These are phyloP conservation scores for Drosera capensis DNA, from an alignment of 148 eudicot species.

Conservation along the genomic window DNA sequence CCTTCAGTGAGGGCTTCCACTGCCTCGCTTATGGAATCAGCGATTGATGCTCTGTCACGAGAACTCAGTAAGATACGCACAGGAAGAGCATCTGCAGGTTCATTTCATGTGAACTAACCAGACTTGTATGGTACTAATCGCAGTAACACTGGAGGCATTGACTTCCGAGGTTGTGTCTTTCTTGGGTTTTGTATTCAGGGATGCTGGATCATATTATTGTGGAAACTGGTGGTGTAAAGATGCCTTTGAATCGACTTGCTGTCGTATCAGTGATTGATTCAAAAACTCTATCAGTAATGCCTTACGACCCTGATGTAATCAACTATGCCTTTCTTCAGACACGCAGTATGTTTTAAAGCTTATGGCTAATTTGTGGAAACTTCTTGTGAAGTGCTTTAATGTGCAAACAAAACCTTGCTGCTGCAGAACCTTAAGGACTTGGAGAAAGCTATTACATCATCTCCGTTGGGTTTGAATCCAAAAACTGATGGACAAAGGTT, in stretches of 20 bases:
- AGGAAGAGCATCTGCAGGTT: constrained; percentile 86
- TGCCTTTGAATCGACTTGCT: constrained; percentile 59
- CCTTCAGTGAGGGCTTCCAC: constrained; percentile 47
- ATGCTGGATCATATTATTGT: constrained; percentile 94
- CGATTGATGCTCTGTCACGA: constrained; percentile 71
- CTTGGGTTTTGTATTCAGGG: constrained; percentile 28
- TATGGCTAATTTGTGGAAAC: neutral
- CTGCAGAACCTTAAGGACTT: constrained; percentile 67
- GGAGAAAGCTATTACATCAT: constrained; percentile 74
- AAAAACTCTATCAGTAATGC: constrained; percentile 65
- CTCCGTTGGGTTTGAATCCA: constrained; percentile 88
- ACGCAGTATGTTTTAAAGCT: neutral
- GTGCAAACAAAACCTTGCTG: neutral
- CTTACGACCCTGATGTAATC: constrained; percentile 75
- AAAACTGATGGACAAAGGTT: constrained; percentile 50
- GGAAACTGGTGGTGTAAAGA: constrained; percentile 67
- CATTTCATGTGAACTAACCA: neutral
- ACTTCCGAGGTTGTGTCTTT: neutral
- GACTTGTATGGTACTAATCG: neutral
- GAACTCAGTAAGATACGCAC: constrained; percentile 74
- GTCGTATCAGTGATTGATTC: constrained; percentile 73
- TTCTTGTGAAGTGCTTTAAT: neutral
- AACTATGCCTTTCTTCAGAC: neutral
- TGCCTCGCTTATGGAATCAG: constrained; percentile 75
- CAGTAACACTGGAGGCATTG: neutral